Evolutionary conservation across 2,329 filamentous ascomycete genomes (phyloP).

Genomic region (Cladosporium sp.): DNA sequence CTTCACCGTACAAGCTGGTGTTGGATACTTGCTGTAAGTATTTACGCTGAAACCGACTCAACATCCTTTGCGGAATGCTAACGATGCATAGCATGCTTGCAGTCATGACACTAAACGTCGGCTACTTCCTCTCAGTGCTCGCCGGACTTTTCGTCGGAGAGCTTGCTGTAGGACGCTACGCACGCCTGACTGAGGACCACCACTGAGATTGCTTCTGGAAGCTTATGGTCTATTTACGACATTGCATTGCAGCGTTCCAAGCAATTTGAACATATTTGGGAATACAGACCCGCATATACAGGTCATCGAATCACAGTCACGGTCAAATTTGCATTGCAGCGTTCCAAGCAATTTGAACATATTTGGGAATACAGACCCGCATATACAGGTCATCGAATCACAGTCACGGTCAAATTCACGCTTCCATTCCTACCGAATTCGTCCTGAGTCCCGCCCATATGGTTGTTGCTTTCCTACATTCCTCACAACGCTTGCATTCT

Average conservation of each 20-base stretch:
- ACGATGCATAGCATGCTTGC: conserved; percentile 69
- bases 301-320: background rate
- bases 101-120: conserved; percentile 85
- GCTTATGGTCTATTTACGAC: conserved; percentile 1
- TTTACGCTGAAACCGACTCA: background rate
- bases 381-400: background rate
- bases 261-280: background rate
- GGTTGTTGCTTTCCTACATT: conserved; percentile 3
- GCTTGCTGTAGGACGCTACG: conserved; percentile 70
- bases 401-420: background rate
- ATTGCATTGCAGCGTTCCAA: conserved; percentile 5
- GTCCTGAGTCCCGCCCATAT: background rate
- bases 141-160: conserved; percentile 81
- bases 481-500: background rate
- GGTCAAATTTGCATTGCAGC: background rate
- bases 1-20: conserved; percentile 67
- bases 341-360: background rate
- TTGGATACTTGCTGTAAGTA: conserved; percentile 82
- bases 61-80: conserved; percentile 8
- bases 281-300: background rate
- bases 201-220: conserved; percentile 16
- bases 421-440: background rate
- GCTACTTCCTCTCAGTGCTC: conserved; percentile 78
- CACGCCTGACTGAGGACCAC: conserved; percentile 41
- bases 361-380: background rate